These are phyloP conservation scores for Zoysia matrella DNA, from an alignment of 202 grass and related monocot genomes.

Conservation along the genomic window DNA sequence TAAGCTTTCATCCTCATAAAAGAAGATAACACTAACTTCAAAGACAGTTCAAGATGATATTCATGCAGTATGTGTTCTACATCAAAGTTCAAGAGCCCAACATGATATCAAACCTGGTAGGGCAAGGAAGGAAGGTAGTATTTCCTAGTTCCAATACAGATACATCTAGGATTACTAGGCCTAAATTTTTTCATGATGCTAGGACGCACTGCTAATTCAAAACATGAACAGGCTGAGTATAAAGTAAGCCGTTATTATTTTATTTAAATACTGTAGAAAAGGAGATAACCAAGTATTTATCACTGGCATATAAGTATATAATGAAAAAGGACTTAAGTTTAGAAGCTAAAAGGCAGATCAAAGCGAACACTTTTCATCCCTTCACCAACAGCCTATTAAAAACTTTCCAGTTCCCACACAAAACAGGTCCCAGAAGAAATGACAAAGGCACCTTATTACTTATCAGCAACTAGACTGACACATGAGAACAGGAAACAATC, in stretches of 20 bases:
- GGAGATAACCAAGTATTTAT: not conserved
- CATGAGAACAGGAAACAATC: not conserved
- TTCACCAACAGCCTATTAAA: conserved; percentile 5
- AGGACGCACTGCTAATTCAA: not conserved
- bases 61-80: not conserved
- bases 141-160: not conserved
- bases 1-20: not conserved
- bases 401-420: not conserved
- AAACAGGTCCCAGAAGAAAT: not conserved
- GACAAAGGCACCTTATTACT: not conserved
- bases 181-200: not conserved
- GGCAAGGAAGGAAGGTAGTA: not conserved
- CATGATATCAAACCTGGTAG: not conserved
- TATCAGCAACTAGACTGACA: not conserved
- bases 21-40: not conserved
- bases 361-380: not conserved
- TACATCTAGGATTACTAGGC: not conserved
- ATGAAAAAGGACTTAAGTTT: not conserved
- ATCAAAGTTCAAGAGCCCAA: not conserved
- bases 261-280: too few species aligned
- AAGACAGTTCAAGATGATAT: not conserved
- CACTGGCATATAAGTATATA: not conserved
- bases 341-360: conserved; percentile 1
- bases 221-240: not conserved
- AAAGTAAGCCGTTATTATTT: not conserved